Percentiles rank a stretch among this genome's conserved stretches.
phyloP scores from a whole-genome alignment of 495 filamentous ascomycete species.

The Thermochaetoides thermophila region DNA sequence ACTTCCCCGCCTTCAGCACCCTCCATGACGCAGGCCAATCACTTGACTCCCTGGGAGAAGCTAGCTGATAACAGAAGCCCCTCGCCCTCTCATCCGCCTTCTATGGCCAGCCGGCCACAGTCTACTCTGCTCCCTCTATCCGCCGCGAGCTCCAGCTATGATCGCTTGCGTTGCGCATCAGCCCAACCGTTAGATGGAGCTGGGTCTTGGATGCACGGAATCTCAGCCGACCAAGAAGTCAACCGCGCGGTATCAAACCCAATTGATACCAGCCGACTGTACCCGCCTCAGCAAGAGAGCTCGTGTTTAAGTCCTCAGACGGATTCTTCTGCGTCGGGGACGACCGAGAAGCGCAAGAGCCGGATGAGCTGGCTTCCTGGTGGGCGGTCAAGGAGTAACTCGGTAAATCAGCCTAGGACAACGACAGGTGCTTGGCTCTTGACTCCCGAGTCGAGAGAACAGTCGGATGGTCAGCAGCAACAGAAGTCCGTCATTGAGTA shows the following conservation, averaged over 20 bases:
- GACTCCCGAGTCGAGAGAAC: no score
- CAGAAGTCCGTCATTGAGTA: constrained; percentile 47
- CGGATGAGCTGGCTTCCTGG: constrained; percentile 32
- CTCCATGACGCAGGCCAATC: constrained; percentile 5
- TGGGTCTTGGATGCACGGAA: no score
- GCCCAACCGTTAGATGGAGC: constrained; percentile 21
- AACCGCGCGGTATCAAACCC: constrained; percentile 15
- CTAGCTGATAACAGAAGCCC: constrained; percentile 3
- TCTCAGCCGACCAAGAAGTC: constrained; percentile 13
- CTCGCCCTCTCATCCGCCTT: constrained; percentile 3
- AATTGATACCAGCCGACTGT: neutral
- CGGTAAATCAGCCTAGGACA: no score
- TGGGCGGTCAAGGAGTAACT: constrained; percentile 28
- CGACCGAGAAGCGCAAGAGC: constrained; percentile 16
- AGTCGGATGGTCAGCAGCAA: no score
- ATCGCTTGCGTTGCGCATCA: constrained; percentile 26
- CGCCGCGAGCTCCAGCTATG: no score
- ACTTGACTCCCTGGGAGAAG: constrained; percentile 1
- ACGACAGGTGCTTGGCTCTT: no score
- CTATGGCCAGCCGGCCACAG: no score
- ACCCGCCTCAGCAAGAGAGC: no score
- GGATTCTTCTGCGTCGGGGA: no score
- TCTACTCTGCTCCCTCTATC: no score
- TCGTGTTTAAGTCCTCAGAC: constrained; percentile 11
- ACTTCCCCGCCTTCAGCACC: constrained; percentile 4